phyloP scores from a whole-genome alignment of 83 land plant species.

The Isoetes engelmannii region DNA sequence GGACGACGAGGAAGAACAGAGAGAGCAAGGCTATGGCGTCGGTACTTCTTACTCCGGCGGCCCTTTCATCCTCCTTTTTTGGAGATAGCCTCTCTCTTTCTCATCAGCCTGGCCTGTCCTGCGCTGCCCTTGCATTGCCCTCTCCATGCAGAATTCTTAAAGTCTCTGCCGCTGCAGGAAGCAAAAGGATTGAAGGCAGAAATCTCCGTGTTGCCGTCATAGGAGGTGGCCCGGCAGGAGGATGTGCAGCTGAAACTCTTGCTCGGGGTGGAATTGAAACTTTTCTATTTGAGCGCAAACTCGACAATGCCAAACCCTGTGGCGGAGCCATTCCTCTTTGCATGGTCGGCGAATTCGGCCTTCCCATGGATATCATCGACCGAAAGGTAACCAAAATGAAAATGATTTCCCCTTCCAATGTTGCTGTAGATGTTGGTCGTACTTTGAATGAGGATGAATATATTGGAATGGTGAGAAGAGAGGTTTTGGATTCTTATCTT shows the following conservation, averaged over 20 bases:
- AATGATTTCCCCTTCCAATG: conserved; percentile 93
- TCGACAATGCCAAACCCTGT: conserved; percentile 81
- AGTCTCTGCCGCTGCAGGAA: neutral
- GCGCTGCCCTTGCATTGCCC: too few species aligned
- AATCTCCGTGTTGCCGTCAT: conserved; percentile 77
- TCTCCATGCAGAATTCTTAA: too few species aligned
- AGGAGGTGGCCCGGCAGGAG: conserved; percentile 91
- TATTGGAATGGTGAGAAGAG: conserved; percentile 86
- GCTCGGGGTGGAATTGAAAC: conserved; percentile 74
- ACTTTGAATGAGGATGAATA: conserved; percentile 70
- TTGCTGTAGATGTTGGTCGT: conserved; percentile 76
- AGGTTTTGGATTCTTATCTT: conserved; percentile 64
- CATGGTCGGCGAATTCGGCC: conserved; percentile 83
- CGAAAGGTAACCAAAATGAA: conserved; percentile 91
- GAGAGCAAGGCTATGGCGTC: too few species aligned
- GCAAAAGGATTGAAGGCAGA: conserved; percentile 33
- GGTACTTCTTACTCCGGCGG: too few species aligned
- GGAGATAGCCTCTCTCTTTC: too few species aligned
- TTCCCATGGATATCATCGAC: conserved; percentile 82
- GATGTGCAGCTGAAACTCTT: conserved; percentile 80
- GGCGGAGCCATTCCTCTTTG: conserved; percentile 94
- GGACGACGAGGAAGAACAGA: too few species aligned
- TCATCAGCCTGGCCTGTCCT: too few species aligned
- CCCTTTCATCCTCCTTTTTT: too few species aligned
- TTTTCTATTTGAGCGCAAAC: conserved; percentile 65